These are phyloP conservation scores for Lizanozyma gosingica DNA, from an alignment of 1,139 yeast species.

Conservation along the genomic window DNA sequence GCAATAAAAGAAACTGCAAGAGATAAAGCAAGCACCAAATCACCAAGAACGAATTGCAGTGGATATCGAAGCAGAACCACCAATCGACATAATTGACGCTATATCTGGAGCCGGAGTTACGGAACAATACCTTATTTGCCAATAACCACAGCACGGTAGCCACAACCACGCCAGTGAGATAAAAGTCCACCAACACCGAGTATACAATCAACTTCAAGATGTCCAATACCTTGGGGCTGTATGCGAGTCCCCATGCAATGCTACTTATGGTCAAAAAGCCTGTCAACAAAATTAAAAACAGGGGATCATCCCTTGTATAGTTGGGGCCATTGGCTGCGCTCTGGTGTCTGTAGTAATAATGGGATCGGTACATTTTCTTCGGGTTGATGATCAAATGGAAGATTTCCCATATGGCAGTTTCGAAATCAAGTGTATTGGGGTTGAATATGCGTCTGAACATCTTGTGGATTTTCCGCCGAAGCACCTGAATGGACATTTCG, in stretches of 20 bases:
- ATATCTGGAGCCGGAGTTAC: conserved; percentile 14
- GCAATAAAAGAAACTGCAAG: conserved; percentile 67
- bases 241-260: conserved; percentile 84
- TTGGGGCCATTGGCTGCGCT: conserved; percentile 16
- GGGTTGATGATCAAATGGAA: conserved; percentile 67
- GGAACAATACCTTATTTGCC: conserved; percentile 53
- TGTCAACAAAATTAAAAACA: conserved; percentile 67
- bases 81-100: conserved; percentile 65
- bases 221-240: conserved; percentile 53
- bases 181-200: conserved; percentile 81
- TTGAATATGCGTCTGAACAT: conserved; percentile 43
- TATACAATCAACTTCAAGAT: conserved; percentile 58
- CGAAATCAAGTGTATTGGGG: conserved; percentile 82
- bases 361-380: conserved; percentile 69
- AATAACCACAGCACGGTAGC: conserved; percentile 69
- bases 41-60: conserved; percentile 77
- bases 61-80: conserved; percentile 93
- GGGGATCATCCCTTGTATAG: conserved; percentile 89
- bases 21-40: conserved; percentile 76
- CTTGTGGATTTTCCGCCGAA: conserved; percentile 10
- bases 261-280: conserved; percentile 64
- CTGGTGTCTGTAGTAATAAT: conserved; percentile 58
- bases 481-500: not conserved
- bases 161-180: conserved; percentile 57
- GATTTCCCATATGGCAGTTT: conserved; percentile 90